Evolutionary conservation across 805 yeast genomes (phyloP).

Genomic region (Torulaspora microellipsoides): DNA sequence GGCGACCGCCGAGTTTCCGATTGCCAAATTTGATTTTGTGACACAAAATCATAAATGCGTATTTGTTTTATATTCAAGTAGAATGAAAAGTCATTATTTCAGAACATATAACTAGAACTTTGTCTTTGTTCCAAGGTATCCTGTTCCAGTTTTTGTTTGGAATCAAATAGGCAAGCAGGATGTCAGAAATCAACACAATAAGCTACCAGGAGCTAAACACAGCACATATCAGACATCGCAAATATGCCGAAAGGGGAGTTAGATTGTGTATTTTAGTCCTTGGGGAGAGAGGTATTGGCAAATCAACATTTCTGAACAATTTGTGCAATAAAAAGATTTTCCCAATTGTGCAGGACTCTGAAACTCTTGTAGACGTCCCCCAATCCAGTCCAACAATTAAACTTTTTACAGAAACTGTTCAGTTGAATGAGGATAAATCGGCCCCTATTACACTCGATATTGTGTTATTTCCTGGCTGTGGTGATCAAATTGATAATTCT

Average conservation of each 20-base stretch:
- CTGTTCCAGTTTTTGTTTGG: too few species aligned
- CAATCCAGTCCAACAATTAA: constrained; percentile 36
- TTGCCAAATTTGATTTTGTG: too few species aligned
- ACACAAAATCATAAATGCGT: too few species aligned
- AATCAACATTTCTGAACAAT: constrained; percentile 66
- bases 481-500: constrained; percentile 66
- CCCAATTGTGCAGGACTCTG: constrained; percentile 17
- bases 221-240: constrained; percentile 49
- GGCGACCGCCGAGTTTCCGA: too few species aligned
- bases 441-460: constrained; percentile 51
- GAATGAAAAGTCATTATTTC: too few species aligned
- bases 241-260: constrained; percentile 57
- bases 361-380: constrained; percentile 32
- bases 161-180: too few species aligned
- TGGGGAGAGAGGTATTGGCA: constrained; percentile 73
- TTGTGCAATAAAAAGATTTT: constrained; percentile 51
- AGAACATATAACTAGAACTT: too few species aligned
- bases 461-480: constrained; percentile 70
- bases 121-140: too few species aligned
- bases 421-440: constrained; percentile 54
- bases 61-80: too few species aligned
- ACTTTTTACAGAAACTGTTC: constrained; percentile 49
- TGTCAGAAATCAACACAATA: not conserved
- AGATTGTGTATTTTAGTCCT: constrained; percentile 64
- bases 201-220: constrained; percentile 14